A percentile compares a stretch with the other conserved stretches of the same genome.
These are phyloP conservation scores for Aureobasidium vineae DNA, from an alignment of 2,329 filamentous ascomycete species.

Conservation along the genomic window DNA sequence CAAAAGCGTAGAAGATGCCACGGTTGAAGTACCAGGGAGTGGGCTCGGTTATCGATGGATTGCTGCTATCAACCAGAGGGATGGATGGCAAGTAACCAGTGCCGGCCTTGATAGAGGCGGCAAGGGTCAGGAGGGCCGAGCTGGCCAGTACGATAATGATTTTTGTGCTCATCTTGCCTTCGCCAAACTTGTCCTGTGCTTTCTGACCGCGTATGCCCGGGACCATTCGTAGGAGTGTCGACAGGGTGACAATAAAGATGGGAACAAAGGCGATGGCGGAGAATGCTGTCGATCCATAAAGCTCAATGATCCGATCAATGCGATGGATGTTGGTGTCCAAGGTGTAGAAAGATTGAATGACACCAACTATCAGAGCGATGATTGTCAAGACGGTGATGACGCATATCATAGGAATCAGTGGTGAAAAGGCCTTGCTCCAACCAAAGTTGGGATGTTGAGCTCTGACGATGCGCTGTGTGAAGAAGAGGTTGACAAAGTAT, in stretches of 20 bases:
- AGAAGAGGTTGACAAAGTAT: constrained; percentile 75
- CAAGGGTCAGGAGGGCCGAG: constrained; percentile 61
- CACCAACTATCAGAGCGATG: constrained; percentile 63
- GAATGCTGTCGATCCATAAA: constrained; percentile 62
- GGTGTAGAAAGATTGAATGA: constrained; percentile 67
- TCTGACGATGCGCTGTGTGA: constrained; percentile 71
- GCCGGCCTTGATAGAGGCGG: constrained; percentile 66
- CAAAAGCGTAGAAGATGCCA: constrained; percentile 75
- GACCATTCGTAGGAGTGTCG: constrained; percentile 45
- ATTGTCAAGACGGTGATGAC: constrained; percentile 59
- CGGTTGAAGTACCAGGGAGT: constrained; percentile 71
- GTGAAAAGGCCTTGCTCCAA: constrained; percentile 59
- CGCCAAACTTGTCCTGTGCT: constrained; percentile 61
- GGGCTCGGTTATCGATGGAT: constrained; percentile 39
- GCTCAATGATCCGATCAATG: constrained; percentile 62
- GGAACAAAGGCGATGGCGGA: constrained; percentile 66
- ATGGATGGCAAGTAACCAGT: constrained; percentile 53
- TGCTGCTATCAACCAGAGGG: constrained; percentile 37
- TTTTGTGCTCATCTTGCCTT: constrained; percentile 66
- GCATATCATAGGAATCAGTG: constrained; percentile 59
- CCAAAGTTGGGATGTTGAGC: constrained; percentile 69
- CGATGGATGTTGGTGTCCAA: constrained; percentile 51
- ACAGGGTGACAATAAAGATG: constrained; percentile 54
- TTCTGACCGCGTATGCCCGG: constrained; percentile 30
- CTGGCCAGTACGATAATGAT: constrained; percentile 61